Conservation (phyloP, 164 flowering plant genomes). For the Sedum album region DNA sequence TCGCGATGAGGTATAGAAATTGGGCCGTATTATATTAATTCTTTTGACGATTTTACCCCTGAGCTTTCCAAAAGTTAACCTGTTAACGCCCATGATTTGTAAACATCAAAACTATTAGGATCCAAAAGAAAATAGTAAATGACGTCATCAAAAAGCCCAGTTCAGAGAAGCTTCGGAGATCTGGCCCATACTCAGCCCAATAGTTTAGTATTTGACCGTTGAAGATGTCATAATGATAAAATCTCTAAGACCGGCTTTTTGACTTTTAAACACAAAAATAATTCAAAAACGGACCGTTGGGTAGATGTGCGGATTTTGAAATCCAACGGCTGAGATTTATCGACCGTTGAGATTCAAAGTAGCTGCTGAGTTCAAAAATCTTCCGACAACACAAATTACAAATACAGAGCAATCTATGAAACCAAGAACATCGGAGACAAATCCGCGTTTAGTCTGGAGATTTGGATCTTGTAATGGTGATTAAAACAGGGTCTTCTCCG, state of each 20-base stretch:
- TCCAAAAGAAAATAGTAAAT: too few species aligned
- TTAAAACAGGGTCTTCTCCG: constrained; percentile 4
- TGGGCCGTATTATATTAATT: too few species aligned
- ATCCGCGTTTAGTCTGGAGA: not conserved
- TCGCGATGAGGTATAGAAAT: too few species aligned
- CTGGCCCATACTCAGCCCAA: too few species aligned
- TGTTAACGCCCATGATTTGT: not conserved
- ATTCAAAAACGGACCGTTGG: not conserved
- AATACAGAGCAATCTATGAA: not conserved
- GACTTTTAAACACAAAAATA: too few species aligned
- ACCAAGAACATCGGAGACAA: not conserved
- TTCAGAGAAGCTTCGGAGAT: too few species aligned
- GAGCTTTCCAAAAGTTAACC: not conserved
- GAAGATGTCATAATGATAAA: too few species aligned
- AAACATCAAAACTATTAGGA: not conserved
- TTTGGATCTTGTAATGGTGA: not conserved
- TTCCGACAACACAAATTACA: not conserved
- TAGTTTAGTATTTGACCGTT: too few species aligned
- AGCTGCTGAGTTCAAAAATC: not conserved
- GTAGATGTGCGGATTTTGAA: not conserved
- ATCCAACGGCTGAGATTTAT: not conserved
- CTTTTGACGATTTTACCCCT: not conserved
- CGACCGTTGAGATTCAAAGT: not conserved
- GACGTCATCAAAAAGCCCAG: too few species aligned
- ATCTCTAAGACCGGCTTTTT: too few species aligned